phyloP scores from a whole-genome alignment of 371 early-diverging fungal genomes.

The Apophysomyces sp. region DNA sequence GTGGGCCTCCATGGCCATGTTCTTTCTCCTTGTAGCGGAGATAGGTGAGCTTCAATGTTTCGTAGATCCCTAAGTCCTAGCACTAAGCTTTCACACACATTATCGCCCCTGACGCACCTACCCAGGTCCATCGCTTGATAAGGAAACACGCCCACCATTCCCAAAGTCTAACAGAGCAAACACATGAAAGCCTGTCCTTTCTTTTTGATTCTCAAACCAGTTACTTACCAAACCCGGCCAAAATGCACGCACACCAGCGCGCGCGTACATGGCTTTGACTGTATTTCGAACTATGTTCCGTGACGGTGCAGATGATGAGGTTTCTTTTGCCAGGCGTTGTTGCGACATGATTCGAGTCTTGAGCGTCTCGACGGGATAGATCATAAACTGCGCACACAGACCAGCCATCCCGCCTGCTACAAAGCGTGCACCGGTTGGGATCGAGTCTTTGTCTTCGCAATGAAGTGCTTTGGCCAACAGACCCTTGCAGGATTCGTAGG shows the following conservation, averaged over 20 bases:
- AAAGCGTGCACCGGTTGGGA: slow-evolving; percentile 65
- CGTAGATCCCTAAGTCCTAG: slow-evolving; percentile 48
- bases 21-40: slow-evolving; percentile 44
- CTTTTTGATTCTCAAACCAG: too few relatives aligned
- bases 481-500: slow-evolving; percentile 63
- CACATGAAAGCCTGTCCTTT: background rate
- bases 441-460: slow-evolving; percentile 45
- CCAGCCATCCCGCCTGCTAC: slow-evolving; percentile 81
- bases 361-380: slow-evolving; percentile 78
- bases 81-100: background rate
- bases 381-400: slow-evolving; percentile 63
- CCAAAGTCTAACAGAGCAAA: slow-evolving; percentile 35
- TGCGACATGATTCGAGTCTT: slow-evolving; percentile 74
- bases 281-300: slow-evolving; percentile 31
- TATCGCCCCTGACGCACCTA: background rate
- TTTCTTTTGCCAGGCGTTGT: slow-evolving; percentile 3
- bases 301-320: background rate
- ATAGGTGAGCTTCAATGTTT: slow-evolving; percentile 70
- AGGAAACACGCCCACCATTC: slow-evolving; percentile 73
- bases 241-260: slow-evolving; percentile 64
- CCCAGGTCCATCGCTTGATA: slow-evolving; percentile 78
- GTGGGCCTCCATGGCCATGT: slow-evolving; percentile 30
- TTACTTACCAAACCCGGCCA: slow-evolving; percentile 66
- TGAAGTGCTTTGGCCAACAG: slow-evolving; percentile 42
- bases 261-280: slow-evolving; percentile 56